These are phyloP conservation scores for Beauveria scarabaeidicola DNA, from an alignment of 2,329 filamentous ascomycete species.

Conservation along the genomic window DNA sequence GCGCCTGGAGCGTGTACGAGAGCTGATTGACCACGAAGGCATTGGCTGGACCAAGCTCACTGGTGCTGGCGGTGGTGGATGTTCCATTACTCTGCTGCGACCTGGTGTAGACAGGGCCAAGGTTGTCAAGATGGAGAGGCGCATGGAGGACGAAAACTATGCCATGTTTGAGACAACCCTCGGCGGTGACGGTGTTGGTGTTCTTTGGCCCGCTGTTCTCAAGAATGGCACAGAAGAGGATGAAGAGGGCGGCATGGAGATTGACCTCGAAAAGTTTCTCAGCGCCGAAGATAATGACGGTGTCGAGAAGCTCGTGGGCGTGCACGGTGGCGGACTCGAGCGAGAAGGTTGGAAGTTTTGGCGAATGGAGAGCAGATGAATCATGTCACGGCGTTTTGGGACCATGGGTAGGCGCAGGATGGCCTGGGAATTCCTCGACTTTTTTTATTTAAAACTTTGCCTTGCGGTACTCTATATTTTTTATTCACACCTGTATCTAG, in stretches of 20 bases:
- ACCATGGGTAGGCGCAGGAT: neutral
- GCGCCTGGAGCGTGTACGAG: slow-evolving; percentile 80
- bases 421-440: neutral
- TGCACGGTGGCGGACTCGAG: slow-evolving; percentile 58
- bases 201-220: slow-evolving; percentile 85
- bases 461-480: slow-evolving; percentile 1
- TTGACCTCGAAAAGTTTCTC: slow-evolving; percentile 76
- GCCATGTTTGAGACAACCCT: slow-evolving; percentile 81
- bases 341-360: slow-evolving; percentile 83
- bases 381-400: neutral
- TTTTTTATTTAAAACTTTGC: neutral
- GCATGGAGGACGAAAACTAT: slow-evolving; percentile 65
- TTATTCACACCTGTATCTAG: neutral
- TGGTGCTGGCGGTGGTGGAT: slow-evolving; percentile 89
- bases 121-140: slow-evolving; percentile 54
- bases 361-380: slow-evolving; percentile 47
- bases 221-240: slow-evolving; percentile 77
- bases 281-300: slow-evolving; percentile 76
- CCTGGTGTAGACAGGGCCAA: slow-evolving; percentile 50
- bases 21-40: slow-evolving; percentile 78
- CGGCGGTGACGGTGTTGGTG: slow-evolving; percentile 86
- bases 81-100: slow-evolving; percentile 83
- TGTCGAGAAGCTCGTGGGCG: slow-evolving; percentile 80
- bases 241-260: slow-evolving; percentile 77
- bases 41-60: slow-evolving; percentile 98